phyloP scores from a whole-genome alignment of 2,329 filamentous ascomycete species.

The Orbilia javanica region DNA sequence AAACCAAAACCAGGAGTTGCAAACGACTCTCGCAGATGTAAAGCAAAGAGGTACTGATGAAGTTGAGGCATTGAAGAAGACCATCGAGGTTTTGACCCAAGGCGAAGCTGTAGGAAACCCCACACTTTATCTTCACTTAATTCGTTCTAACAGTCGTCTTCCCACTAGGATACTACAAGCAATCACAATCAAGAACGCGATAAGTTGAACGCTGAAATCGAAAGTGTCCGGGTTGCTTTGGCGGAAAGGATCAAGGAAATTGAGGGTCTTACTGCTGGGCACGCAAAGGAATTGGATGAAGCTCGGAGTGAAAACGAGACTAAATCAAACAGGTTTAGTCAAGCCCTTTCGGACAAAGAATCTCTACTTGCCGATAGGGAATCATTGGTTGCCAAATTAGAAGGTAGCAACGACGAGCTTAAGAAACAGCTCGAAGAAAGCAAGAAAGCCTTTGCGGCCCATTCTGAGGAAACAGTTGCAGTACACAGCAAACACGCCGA shows the following conservation, averaged over 20 bases:
- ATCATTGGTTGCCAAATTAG: constrained; percentile 28
- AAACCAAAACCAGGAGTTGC: constrained; percentile 41
- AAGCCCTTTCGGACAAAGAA: constrained; percentile 40
- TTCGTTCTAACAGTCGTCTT: background rate
- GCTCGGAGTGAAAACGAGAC: constrained; percentile 23
- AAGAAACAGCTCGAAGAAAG: constrained; percentile 31
- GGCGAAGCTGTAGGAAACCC: constrained; percentile 45
- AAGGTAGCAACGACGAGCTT: constrained; percentile 34
- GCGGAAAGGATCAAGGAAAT: constrained; percentile 45
- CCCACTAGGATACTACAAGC: constrained; percentile 36
- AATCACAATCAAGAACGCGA: constrained; percentile 40
- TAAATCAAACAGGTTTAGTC: constrained; percentile 13
- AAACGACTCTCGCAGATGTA: constrained; percentile 33
- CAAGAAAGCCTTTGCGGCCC: constrained; percentile 34
- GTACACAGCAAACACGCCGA: constrained; percentile 22
- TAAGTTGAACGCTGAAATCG: constrained; percentile 39
- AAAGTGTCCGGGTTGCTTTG: constrained; percentile 15
- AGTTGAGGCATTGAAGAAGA: constrained; percentile 32
- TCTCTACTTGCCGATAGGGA: constrained; percentile 35
- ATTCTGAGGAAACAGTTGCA: constrained; percentile 23
- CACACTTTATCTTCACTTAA: background rate
- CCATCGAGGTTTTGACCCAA: constrained; percentile 35
- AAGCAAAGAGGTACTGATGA: constrained; percentile 39
- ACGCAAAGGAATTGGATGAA: constrained; percentile 14
- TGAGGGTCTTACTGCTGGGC: constrained; percentile 20